These are phyloP conservation scores for Aspergillus arachidicola DNA, from an alignment of 2,329 filamentous ascomycete species.

Conservation along the genomic window DNA sequence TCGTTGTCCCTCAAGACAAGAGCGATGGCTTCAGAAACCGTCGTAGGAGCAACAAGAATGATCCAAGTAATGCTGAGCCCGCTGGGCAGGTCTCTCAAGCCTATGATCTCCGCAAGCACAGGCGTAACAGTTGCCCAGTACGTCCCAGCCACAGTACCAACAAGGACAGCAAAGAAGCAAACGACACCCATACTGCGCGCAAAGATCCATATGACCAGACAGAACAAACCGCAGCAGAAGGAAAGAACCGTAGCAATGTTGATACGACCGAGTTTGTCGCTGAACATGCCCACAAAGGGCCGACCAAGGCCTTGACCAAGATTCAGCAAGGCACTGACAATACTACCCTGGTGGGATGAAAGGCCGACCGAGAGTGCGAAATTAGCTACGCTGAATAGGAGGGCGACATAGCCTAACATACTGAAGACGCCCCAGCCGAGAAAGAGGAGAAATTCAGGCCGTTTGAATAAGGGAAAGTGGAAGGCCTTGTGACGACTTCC, in stretches of 20 bases:
- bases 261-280: constrained; percentile 62
- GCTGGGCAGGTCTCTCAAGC: constrained; percentile 58
- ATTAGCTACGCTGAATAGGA: constrained; percentile 66
- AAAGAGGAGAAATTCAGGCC: constrained; percentile 60
- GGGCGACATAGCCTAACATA: constrained; percentile 66
- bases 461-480: constrained; percentile 55
- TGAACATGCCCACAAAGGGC: constrained; percentile 65
- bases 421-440: constrained; percentile 62
- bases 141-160: constrained; percentile 61
- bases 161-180: constrained; percentile 61
- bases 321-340: constrained; percentile 65
- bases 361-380: constrained; percentile 64
- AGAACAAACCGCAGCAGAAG: constrained; percentile 59
- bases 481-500: constrained; percentile 56
- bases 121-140: constrained; percentile 63
- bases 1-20: constrained; percentile 55
- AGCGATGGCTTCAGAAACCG: constrained; percentile 58
- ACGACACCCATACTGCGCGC: constrained; percentile 61
- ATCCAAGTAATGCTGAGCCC: constrained; percentile 64
- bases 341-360: constrained; percentile 59
- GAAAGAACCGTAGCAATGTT: constrained; percentile 63
- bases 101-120: constrained; percentile 63
- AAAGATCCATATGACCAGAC: constrained; percentile 64
- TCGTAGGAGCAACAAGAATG: constrained; percentile 56
- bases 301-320: constrained; percentile 61